phyloP scores from a whole-genome alignment of 139 green algal genomes.

The Helicosporidium sp. region DNA sequence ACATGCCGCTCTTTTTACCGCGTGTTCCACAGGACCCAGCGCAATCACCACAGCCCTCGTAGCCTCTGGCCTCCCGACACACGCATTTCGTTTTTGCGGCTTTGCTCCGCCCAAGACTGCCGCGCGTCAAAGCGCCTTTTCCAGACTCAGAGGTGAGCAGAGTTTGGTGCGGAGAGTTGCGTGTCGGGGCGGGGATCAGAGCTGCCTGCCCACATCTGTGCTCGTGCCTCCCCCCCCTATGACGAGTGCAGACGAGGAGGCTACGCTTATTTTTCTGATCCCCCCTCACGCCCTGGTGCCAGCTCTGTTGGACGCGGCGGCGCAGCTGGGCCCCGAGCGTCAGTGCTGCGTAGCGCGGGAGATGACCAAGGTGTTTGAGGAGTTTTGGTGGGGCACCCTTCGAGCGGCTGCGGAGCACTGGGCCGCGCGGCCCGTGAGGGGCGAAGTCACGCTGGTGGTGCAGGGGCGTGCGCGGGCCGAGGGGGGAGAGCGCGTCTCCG shows the following conservation, averaged over 20 bases:
- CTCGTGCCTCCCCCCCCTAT: too few species aligned
- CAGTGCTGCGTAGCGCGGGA: constrained; percentile 56
- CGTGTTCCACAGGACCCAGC: too few species aligned
- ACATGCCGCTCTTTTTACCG: too few species aligned
- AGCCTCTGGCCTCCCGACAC: constrained; percentile 46
- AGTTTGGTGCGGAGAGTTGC: too few species aligned
- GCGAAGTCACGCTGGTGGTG: constrained; percentile 54
- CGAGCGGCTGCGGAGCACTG: constrained; percentile 6
- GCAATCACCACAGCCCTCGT: constrained; percentile 51
- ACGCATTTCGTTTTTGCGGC: constrained; percentile 53
- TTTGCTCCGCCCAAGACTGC: constrained; percentile 58
- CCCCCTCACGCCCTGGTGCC: constrained; percentile 47
- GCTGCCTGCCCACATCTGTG: too few species aligned
- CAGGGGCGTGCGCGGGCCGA: constrained; percentile 12
- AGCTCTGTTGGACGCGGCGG: constrained; percentile 23
- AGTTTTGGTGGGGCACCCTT: constrained; percentile 45
- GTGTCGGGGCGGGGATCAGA: too few species aligned
- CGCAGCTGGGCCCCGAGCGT: constrained; percentile 32
- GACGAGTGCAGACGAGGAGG: constrained; percentile 2
- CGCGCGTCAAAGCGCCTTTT: constrained; percentile 20
- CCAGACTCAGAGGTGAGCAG: constrained; percentile 10
- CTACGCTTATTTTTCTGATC: constrained; percentile 57
- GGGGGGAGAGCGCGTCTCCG: background rate
- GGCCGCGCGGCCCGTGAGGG: constrained; percentile 4
- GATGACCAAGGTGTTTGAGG: constrained; percentile 75